Base-by-base conservation (phyloP, 495 filamentous ascomycete species). In the Aspergillus sparsus region DNA sequence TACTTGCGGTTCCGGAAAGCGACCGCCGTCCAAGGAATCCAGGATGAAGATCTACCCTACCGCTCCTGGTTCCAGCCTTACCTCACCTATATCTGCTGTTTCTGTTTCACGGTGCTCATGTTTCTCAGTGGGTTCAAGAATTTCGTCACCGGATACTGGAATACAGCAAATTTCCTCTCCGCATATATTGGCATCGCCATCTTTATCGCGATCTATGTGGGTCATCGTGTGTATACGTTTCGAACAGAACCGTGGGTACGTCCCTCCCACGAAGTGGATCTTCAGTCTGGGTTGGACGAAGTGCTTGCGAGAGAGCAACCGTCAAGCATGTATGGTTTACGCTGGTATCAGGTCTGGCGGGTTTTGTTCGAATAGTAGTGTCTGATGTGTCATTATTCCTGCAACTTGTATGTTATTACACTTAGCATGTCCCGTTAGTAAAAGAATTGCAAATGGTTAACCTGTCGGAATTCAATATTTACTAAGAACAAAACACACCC, bases 301-400 rank as follows among this genome's bases (percentile, higher is more conserved):
- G 15, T 46, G 2, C 18, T 46, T 13, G 42, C 42, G 42, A 46
- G 42, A 16, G 42, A 46, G 42, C 12, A n/a, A 16, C 42, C 42
- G 42, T 46, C 42, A 16, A 46, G 42, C 7, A 46, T 8, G 6
- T 3, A 16, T 3, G 42, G 42, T 5, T 16, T 46, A 16, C 11
- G 42, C 13, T 46, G 42, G 42, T 46, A n/a, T 46, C 42, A 46
- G 42, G 42, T 46, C 3, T 46, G 42, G 42, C n/a, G 42, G 42
- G 42, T 46, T 13, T 46, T 46, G 42, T 46, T 46, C 15, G 42
- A 46, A 16, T 46, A 46, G 7, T 41, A 27, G n/a, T n/a, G n/a
- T n/a, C n/a, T n/a, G n/a, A 27, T 27, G 21, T 27, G 21, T 27
- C 21, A 27, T 27, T 27, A 27, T 27, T 27, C 21, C 21, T 27